Evolutionary conservation across 1,284 basidiomycete genomes (phyloP).

Genomic region (Cryptococcus wingfieldii): DNA sequence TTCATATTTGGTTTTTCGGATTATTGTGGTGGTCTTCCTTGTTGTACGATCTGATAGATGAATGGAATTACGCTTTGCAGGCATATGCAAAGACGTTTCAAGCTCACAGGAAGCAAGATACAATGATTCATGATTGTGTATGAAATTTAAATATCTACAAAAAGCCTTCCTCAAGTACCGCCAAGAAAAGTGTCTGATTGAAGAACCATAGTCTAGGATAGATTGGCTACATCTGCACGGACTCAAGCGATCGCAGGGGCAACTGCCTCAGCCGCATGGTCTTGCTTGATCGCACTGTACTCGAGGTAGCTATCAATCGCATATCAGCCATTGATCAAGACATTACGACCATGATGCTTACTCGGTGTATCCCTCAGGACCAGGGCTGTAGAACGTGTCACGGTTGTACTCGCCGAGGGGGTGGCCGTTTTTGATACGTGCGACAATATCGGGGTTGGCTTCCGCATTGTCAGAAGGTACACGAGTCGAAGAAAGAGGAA

Average conservation of each 20-base stretch:
- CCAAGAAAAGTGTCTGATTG: too few species aligned
- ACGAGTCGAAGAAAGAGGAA: neutral
- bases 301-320: neutral
- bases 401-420: slow-evolving; percentile 39
- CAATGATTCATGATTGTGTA: too few species aligned
- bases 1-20: neutral
- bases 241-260: neutral
- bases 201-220: too few species aligned
- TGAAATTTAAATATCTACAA: too few species aligned
- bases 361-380: slow-evolving; percentile 21
- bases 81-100: too few species aligned
- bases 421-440: slow-evolving; percentile 42
- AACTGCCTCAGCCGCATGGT: neutral
- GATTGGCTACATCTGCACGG: too few species aligned
- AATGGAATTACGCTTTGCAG: neutral
- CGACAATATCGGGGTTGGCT: slow-evolving; percentile 55
- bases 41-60: neutral
- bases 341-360: neutral
- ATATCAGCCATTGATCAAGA: neutral
- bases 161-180: too few species aligned
- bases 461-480: too few species aligned
- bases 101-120: too few species aligned
- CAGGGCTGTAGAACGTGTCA: slow-evolving; percentile 19
- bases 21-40: neutral
- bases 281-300: neutral